Conservation (phyloP, 176 grass and related monocot genomes). For the Lolium perenne region DNA sequence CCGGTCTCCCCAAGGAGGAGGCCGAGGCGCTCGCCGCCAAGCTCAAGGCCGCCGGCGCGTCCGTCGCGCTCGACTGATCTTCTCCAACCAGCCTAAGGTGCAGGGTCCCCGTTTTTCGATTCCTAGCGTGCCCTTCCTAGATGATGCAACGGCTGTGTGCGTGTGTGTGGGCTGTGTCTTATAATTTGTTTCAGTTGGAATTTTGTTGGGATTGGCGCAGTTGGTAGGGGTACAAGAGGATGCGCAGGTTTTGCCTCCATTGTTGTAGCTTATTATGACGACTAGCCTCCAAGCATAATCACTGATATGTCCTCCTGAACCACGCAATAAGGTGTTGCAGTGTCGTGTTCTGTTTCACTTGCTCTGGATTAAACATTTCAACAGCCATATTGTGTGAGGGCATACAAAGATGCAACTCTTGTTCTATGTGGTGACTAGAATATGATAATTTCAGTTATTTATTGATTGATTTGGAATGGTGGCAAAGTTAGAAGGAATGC, state of each 20-base stretch:
- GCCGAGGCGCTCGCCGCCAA: constrained; percentile 86
- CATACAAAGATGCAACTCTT: background rate
- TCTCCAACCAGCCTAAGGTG: constrained; percentile 28
- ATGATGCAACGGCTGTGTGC: background rate
- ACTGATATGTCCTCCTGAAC: constrained; percentile 37
- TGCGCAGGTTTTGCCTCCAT: constrained; percentile 42
- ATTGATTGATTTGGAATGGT: constrained; percentile 10
- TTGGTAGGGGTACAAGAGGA: constrained; percentile 21
- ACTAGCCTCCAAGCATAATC: constrained; percentile 37
- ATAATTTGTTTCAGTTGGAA: constrained; percentile 44
- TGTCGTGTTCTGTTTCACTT: background rate
- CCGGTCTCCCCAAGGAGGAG: constrained; percentile 87
- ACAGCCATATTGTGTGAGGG: background rate
- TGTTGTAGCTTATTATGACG: constrained; percentile 40
- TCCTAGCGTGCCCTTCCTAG: constrained; percentile 18
- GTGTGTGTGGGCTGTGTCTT: background rate
- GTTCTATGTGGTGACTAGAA: constrained; percentile 16
- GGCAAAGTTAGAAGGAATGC: background rate
- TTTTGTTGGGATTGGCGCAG: background rate
- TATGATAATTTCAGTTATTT: constrained; percentile 24
- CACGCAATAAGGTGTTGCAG: constrained; percentile 34
- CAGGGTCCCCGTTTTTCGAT: constrained; percentile 28
- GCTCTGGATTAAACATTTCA: constrained; percentile 6
- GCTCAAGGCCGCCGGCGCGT: constrained; percentile 86
- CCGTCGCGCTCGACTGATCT: constrained; percentile 77